Conservation (phyloP, 23 red algal genomes). For the Gracilaria caudata region DNA sequence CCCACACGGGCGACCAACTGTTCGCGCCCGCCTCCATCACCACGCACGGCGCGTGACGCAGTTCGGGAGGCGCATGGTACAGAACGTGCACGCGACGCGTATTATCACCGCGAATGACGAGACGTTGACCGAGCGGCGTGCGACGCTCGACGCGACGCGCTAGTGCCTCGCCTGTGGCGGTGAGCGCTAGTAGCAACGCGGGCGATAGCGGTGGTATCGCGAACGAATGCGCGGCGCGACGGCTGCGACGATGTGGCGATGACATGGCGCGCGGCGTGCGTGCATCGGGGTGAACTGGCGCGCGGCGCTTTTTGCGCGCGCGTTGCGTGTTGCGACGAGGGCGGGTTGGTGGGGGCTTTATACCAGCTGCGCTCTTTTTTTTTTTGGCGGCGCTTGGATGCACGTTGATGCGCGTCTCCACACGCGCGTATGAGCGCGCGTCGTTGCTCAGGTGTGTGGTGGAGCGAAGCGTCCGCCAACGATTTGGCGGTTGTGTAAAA, state of each 20-base stretch:
- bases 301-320: no score
- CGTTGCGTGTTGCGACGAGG: no score
- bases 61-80: constrained; percentile 19
- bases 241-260: background rate
- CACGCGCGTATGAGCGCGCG: no score
- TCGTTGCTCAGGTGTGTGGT: no score
- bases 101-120: background rate
- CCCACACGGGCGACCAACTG: constrained; percentile 54
- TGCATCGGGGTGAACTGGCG: no score
- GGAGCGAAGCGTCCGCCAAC: no score
- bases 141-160: constrained; percentile 15
- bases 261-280: no score
- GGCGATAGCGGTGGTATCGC: constrained; percentile 23
- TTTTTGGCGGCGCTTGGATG: no score
- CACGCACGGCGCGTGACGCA: constrained; percentile 38
- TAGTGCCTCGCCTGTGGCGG: constrained; percentile 16
- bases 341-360: no score
- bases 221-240: constrained; percentile 5
- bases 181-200: constrained; percentile 1
- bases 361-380: no score
- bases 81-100: constrained; percentile 46
- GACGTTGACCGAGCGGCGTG: constrained; percentile 4
- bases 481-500: no score
- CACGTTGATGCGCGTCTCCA: no score
- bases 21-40: constrained; percentile 54